These are phyloP conservation scores for Eremothecium sinecaudum DNA, from an alignment of 1,139 yeast species.

Conservation along the genomic window DNA sequence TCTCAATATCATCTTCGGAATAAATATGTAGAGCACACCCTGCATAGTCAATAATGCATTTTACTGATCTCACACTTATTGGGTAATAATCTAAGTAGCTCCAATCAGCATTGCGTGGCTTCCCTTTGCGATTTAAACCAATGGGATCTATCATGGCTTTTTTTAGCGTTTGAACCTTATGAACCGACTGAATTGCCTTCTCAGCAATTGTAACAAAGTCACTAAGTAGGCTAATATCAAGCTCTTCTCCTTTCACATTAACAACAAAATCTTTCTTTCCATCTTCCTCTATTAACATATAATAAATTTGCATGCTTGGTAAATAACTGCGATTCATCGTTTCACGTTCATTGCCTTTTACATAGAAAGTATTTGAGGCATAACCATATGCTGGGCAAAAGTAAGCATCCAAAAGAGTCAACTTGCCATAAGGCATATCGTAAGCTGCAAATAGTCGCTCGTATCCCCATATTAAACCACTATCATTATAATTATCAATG, in stretches of 20 bases:
- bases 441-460: constrained; percentile 57
- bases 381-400: constrained; percentile 58
- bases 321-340: constrained; percentile 53
- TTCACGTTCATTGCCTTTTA: constrained; percentile 38
- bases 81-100: constrained; percentile 26
- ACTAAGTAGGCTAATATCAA: constrained; percentile 55
- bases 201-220: constrained; percentile 43
- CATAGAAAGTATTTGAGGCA: constrained; percentile 43
- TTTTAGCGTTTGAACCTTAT: constrained; percentile 36
- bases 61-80: constrained; percentile 37
- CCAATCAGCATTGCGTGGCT: constrained; percentile 13
- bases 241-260: constrained; percentile 51
- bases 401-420: constrained; percentile 56
- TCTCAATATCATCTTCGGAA: constrained; percentile 35
- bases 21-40: constrained; percentile 57
- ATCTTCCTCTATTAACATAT: constrained; percentile 35
- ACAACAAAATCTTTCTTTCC: constrained; percentile 36
- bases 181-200: constrained; percentile 37
- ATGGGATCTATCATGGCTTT: constrained; percentile 13
- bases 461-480: constrained; percentile 70
- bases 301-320: constrained; percentile 56
- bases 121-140: constrained; percentile 4
- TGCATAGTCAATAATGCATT: constrained; percentile 48
- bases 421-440: constrained; percentile 53
- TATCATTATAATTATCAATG: constrained; percentile 32